Conservation (phyloP, 2,329 filamentous ascomycete genomes). For the Botrytis fabae region DNA sequence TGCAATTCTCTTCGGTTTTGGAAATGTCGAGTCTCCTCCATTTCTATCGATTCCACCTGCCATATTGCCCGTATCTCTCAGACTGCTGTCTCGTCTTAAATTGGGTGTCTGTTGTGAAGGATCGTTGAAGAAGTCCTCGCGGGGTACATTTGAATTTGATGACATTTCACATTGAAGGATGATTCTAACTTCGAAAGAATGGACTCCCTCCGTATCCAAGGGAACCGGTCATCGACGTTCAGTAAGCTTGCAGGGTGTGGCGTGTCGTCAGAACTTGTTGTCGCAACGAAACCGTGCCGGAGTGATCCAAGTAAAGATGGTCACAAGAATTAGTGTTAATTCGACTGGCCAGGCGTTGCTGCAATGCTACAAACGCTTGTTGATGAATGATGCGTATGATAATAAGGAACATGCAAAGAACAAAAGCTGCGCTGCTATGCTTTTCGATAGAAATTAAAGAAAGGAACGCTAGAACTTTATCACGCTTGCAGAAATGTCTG, state of each 20-base stretch:
- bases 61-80: conserved; percentile 37
- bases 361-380: neutral
- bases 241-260: conserved; percentile 14
- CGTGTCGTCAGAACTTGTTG: conserved; percentile 1
- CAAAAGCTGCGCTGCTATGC: neutral
- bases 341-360: neutral
- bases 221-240: neutral
- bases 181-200: neutral
- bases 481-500: neutral
- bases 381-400: neutral
- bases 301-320: neutral
- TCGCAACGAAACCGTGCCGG: neutral
- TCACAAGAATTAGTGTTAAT: neutral
- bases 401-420: neutral
- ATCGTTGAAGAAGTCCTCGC: conserved; percentile 58
- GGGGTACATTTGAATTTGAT: conserved; percentile 39
- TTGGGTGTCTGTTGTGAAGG: conserved; percentile 46
- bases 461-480: neutral
- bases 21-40: conserved; percentile 55
- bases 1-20: conserved; percentile 88
- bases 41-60: conserved; percentile 45
- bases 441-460: conserved; percentile 10
- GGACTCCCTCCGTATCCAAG: neutral
- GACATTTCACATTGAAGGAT: conserved; percentile 35
- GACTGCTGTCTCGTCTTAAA: conserved; percentile 37